Evolutionary conservation across 139 green algal genomes (phyloP).

Genomic region (Spirogloea muscicola): DNA sequence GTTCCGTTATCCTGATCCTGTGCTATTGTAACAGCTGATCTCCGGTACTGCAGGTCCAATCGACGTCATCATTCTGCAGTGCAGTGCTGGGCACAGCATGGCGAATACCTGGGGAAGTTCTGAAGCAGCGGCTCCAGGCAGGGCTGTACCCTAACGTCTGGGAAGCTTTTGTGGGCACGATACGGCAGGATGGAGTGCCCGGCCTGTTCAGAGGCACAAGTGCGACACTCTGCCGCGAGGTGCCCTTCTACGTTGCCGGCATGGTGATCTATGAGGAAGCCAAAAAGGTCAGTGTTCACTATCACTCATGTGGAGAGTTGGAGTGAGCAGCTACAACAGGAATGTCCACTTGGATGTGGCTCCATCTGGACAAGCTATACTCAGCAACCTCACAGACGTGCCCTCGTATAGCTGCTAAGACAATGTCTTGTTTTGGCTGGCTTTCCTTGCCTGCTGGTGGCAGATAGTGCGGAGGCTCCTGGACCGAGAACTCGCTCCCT

Average conservation of each 20-base stretch:
- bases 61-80: slow-evolving; percentile 56
- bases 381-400: too few species aligned
- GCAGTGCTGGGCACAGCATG: slow-evolving; percentile 60
- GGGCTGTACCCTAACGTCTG: slow-evolving; percentile 56
- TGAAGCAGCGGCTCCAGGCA: slow-evolving; percentile 70
- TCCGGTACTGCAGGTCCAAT: slow-evolving; percentile 55
- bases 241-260: slow-evolving; percentile 71
- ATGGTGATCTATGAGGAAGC: slow-evolving; percentile 66
- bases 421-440: too few species aligned
- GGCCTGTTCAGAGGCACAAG: slow-evolving; percentile 62
- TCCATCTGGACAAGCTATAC: too few species aligned
- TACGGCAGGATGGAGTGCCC: slow-evolving; percentile 41
- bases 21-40: too few species aligned
- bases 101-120: slow-evolving; percentile 58
- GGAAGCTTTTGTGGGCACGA: slow-evolving; percentile 46
- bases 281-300: slow-evolving; percentile 52
- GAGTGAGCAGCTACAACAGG: too few species aligned
- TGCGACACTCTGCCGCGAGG: slow-evolving; percentile 59
- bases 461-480: slow-evolving; percentile 18
- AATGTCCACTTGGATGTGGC: too few species aligned
- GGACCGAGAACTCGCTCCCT: slow-evolving; percentile 50
- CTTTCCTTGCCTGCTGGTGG: neutral
- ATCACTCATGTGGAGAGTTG: too few species aligned
- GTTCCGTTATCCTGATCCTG: too few species aligned
- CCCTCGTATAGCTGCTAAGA: too few species aligned